phyloP scores from a whole-genome alignment of 83 land plant genomes.

The Picea mariana region DNA sequence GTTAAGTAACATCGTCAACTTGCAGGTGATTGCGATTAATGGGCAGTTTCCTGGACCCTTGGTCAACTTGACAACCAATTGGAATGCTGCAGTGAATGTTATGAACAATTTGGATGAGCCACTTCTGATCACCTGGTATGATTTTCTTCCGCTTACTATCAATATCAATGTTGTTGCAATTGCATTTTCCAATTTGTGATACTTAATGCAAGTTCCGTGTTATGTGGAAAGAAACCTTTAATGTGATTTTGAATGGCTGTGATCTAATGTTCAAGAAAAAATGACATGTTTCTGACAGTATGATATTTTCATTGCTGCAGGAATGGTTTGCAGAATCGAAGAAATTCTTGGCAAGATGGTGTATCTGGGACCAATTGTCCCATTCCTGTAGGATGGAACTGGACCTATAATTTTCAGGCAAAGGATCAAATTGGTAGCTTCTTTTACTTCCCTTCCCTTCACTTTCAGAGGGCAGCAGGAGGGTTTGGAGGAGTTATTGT shows the following conservation, averaged over 20 bases:
- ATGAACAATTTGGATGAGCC: conserved; percentile 71
- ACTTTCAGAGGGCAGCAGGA: conserved; percentile 66
- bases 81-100: conserved; percentile 62
- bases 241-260: no score
- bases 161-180: background rate
- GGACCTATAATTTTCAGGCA: conserved; percentile 69
- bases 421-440: conserved; percentile 89
- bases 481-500: conserved; percentile 66
- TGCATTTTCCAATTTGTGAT: background rate
- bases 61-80: conserved; percentile 65
- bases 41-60: conserved; percentile 79
- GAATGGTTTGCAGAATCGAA: conserved; percentile 58
- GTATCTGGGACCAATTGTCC: conserved; percentile 75
- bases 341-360: conserved; percentile 80
- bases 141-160: background rate
- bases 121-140: conserved; percentile 74
- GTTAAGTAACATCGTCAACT: background rate
- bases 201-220: no score
- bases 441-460: conserved; percentile 62
- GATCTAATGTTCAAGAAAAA: no score
- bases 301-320: background rate
- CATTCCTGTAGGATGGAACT: conserved; percentile 59
- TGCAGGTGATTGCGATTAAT: conserved; percentile 72
- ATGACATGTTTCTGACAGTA: no score
- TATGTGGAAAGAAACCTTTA: no score